These are phyloP conservation scores for Vigna angularis DNA, from an alignment of 306 rosid genomes.

Conservation along the genomic window DNA sequence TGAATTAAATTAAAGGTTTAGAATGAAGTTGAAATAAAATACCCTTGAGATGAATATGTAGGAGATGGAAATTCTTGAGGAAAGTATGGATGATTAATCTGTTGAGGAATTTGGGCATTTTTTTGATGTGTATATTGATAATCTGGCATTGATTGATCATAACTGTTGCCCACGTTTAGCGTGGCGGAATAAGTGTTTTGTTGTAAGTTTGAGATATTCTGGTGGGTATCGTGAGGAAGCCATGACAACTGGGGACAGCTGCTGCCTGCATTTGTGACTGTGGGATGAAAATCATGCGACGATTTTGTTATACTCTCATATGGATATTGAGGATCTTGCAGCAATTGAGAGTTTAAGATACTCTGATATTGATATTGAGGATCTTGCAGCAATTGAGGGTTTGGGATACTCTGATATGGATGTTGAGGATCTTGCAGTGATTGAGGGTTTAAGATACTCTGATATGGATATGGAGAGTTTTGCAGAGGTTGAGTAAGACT, in stretches of 20 bases:
- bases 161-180: not conserved
- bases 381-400: constrained; percentile 29
- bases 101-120: constrained; percentile 16
- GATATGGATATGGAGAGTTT: constrained; percentile 36
- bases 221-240: no score
- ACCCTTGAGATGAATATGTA: constrained; percentile 40
- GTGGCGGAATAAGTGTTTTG: not conserved
- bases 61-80: constrained; percentile 40
- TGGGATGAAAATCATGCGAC: constrained; percentile 31
- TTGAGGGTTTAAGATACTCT: constrained; percentile 26
- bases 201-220: not conserved
- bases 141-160: constrained; percentile 32
- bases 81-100: constrained; percentile 16
- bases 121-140: constrained; percentile 15
- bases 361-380: constrained; percentile 37
- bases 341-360: no score
- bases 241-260: not conserved
- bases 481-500: constrained; percentile 29
- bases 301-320: constrained; percentile 2
- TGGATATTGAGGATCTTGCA: no score
- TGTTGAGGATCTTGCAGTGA: constrained; percentile 24
- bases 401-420: not conserved
- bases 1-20: constrained; percentile 32
- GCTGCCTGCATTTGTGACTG: constrained; percentile 1
- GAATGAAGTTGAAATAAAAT: constrained; percentile 30